Evolutionary conservation across 495 filamentous ascomycete genomes (phyloP), one percentile per base, ranked within the genome.

Genomic region (Hypoxylon fragiforme): DNA sequence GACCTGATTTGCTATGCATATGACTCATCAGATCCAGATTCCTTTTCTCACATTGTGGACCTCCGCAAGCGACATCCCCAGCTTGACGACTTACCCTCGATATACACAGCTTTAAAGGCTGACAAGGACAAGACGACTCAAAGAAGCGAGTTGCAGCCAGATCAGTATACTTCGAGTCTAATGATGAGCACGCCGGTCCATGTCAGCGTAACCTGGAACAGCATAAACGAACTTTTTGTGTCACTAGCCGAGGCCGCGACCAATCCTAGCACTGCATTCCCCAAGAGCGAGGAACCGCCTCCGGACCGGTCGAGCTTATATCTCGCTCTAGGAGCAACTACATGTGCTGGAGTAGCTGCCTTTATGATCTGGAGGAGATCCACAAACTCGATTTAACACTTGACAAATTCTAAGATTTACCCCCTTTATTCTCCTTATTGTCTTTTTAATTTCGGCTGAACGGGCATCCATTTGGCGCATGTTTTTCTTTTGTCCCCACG

Each of bases 1-100:
- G 94, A 98, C 69, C 81, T 97, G 19, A 80, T 97, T 21, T 94
- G 91, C 63, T 98, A 96, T 71, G 86, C 91, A 2, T 98, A 97
- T 72, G 94, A 98, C 71, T 97, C 92, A 3, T 91, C 89, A 1
- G 91, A 97, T 47, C 91, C 95, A 0, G 90, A 96, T 64, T 95
- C 90, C 7, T 98, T 97, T 70, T 81, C 87, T 1, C 92, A 97
- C 63, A 90, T 98, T 31, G 85, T 91, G 24, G 81, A 87, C 18
- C 81, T 97, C 18, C 83, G 91, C 35, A 77, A 84, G 57, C 71
- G 85, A 50, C 87, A 90, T 56, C 86, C 90, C 0, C 85, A 94
- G 42, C 77, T 98, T 8, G 89, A 96, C 57, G 85, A 89, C 26
- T 75, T 97, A 13, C 95, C 94, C 0, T 85, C 90, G 18, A 81